Percentiles rank a stretch among this genome's conserved stretches.
phyloP scores from a whole-genome alignment of 2,329 filamentous ascomycete species.

The Aspergillus sp. region DNA sequence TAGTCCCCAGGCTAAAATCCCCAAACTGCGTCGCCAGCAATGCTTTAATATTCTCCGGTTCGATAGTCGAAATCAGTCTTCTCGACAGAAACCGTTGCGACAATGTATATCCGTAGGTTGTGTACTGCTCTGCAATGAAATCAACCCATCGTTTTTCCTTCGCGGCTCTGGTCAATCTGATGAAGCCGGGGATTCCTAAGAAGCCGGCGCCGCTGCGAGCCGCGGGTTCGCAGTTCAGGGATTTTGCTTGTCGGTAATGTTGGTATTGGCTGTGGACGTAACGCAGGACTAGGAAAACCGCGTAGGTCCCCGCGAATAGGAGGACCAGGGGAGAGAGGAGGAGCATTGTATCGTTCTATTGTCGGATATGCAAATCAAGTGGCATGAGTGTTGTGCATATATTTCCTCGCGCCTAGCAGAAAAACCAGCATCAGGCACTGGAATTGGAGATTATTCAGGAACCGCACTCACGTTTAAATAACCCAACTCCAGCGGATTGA shows the following conservation, averaged over 20 bases:
- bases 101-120: conserved; percentile 19
- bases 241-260: conserved; percentile 19
- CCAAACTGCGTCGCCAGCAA: conserved; percentile 74
- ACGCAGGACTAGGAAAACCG: conserved; percentile 16
- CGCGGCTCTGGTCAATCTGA: conserved; percentile 17
- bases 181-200: conserved; percentile 21
- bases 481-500: not conserved
- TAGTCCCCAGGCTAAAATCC: conserved; percentile 72
- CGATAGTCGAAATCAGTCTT: conserved; percentile 23
- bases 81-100: conserved; percentile 14
- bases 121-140: conserved; percentile 18
- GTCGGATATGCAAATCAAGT: too few species aligned
- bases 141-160: conserved; percentile 27
- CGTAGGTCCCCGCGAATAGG: conserved; percentile 14
- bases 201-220: conserved; percentile 6
- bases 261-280: conserved; percentile 15
- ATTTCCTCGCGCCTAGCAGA: too few species aligned
- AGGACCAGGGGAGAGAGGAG: conserved; percentile 13
- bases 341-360: conserved; percentile 13
- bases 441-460: not conserved
- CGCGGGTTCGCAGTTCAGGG: conserved; percentile 20
- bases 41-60: conserved; percentile 67
- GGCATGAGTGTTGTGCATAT: too few species aligned
- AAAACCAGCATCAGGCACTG: too few species aligned
- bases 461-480: not conserved